Conservation (phyloP, 768 basidiomycete genomes). For the Neoboletus magnificus region DNA sequence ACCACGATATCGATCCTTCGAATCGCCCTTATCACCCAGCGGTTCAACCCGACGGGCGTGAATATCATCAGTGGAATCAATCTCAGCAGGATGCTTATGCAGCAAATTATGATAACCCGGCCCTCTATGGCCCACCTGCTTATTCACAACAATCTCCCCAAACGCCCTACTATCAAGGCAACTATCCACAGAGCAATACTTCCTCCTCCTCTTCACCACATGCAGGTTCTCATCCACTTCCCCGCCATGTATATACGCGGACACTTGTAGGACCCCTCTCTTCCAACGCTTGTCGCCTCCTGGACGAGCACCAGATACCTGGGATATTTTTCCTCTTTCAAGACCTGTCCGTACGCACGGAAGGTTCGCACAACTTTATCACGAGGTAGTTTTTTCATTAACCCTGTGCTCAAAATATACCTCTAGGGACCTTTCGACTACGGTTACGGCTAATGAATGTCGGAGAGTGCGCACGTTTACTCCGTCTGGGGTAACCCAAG, state of each 20-base stretch:
- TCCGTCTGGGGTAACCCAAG: slow-evolving; percentile 10
- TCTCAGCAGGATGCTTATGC: slow-evolving; percentile 26
- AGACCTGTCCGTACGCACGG: slow-evolving; percentile 89
- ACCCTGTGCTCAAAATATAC: slow-evolving; percentile 16
- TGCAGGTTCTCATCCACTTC: slow-evolving; percentile 40
- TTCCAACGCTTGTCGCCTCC: slow-evolving; percentile 78
- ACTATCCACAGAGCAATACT: slow-evolving; percentile 21
- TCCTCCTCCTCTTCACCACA: slow-evolving; percentile 31
- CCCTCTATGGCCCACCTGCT: slow-evolving; percentile 24
- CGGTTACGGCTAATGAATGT: slow-evolving; percentile 87
- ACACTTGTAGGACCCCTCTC: slow-evolving; percentile 89
- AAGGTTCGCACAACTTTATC: slow-evolving; percentile 54
- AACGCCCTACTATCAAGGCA: slow-evolving; percentile 30
- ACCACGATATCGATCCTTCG: slow-evolving; percentile 40
- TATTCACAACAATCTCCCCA: slow-evolving; percentile 30
- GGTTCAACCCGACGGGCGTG: slow-evolving; percentile 38
- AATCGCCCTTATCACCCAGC: slow-evolving; percentile 32
- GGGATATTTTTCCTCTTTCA: slow-evolving; percentile 96
- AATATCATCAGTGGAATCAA: slow-evolving; percentile 31
- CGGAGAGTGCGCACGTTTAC: slow-evolving; percentile 68
- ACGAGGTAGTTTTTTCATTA: slow-evolving; percentile 22
- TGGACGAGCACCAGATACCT: slow-evolving; percentile 79
- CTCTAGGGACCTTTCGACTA: slow-evolving; percentile 76
- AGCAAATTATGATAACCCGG: slow-evolving; percentile 23
- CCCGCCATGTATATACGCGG: slow-evolving; percentile 75